phyloP scores from a whole-genome alignment of 495 filamentous ascomycete species.

The Cercophora sp. region DNA sequence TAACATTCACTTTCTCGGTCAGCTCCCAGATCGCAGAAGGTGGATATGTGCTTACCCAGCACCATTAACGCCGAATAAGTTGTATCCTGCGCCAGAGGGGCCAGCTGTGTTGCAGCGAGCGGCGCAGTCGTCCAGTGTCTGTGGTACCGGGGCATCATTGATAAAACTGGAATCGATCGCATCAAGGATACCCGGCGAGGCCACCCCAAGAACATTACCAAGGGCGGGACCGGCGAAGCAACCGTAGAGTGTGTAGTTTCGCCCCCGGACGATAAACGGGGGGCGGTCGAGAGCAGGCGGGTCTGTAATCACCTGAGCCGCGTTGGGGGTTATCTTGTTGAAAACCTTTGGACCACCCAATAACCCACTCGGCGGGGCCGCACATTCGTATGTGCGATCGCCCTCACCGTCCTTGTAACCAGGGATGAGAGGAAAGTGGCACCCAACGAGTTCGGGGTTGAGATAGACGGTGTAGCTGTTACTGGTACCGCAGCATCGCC shows the following conservation, averaged over 20 bases:
- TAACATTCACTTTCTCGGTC: no score
- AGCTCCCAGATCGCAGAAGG: neutral
- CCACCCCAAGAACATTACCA: no score
- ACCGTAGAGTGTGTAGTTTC: neutral
- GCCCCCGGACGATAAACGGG: neutral
- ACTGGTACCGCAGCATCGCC: conserved; percentile 8
- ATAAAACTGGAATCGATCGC: neutral
- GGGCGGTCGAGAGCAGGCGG: conserved; percentile 3
- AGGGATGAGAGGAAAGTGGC: conserved; percentile 21
- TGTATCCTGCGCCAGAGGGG: neutral
- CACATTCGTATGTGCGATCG: conserved; percentile 3
- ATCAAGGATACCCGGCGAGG: neutral
- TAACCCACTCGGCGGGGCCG: neutral
- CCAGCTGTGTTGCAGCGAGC: neutral
- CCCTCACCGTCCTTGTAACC: conserved; percentile 7
- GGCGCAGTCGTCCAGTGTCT: neutral
- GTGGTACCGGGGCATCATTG: neutral
- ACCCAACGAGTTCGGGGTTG: conserved; percentile 24
- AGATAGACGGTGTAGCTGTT: conserved; percentile 17
- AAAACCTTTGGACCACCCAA: neutral
- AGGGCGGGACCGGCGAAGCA: neutral
- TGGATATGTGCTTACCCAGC: neutral
- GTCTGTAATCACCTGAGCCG: neutral
- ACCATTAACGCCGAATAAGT: neutral
- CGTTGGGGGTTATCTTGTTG: no score